phyloP scores from a whole-genome alignment of 208 protist genomes.

The Trypanosoma boissoni region DNA sequence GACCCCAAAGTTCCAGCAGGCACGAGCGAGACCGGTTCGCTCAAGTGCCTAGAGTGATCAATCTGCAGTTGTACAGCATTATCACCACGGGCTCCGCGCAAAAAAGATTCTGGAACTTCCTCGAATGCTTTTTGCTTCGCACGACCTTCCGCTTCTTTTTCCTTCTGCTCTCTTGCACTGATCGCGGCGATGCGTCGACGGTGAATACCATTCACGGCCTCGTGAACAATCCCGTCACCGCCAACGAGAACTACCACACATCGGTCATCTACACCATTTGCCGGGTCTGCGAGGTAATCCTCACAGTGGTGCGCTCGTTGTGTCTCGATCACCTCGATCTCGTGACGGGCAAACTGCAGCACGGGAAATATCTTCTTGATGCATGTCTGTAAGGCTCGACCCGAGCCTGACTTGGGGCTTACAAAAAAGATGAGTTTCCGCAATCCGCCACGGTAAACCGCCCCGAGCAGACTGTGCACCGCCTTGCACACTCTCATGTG shows the following conservation, averaged over 20 bases:
- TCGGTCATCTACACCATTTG: constrained; percentile 37
- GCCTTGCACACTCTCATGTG: constrained; percentile 22
- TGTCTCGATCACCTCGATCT: constrained; percentile 47
- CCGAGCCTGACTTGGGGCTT: constrained; percentile 73
- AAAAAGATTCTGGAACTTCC: no score
- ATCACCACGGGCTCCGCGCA: no score
- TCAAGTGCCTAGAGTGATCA: no score
- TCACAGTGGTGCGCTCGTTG: constrained; percentile 71
- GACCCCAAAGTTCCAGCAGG: no score
- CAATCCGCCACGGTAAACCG: constrained; percentile 50
- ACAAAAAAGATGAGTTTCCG: constrained; percentile 71
- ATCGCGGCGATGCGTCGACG: constrained; percentile 49
- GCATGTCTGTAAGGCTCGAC: constrained; percentile 53
- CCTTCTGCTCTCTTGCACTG: background rate
- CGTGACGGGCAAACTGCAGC: constrained; percentile 75
- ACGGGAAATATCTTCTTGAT: constrained; percentile 50
- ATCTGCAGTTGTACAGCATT: no score
- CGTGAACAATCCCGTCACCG: constrained; percentile 84
- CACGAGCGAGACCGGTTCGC: no score
- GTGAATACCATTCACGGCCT: constrained; percentile 76
- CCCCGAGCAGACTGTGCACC: constrained; percentile 30
- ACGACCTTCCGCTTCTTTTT: background rate
- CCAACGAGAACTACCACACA: constrained; percentile 66
- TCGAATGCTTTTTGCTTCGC: background rate
- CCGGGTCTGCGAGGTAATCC: constrained; percentile 73